Conservation (phyloP, 257 asterid species). For the Coffea eugenioides region DNA sequence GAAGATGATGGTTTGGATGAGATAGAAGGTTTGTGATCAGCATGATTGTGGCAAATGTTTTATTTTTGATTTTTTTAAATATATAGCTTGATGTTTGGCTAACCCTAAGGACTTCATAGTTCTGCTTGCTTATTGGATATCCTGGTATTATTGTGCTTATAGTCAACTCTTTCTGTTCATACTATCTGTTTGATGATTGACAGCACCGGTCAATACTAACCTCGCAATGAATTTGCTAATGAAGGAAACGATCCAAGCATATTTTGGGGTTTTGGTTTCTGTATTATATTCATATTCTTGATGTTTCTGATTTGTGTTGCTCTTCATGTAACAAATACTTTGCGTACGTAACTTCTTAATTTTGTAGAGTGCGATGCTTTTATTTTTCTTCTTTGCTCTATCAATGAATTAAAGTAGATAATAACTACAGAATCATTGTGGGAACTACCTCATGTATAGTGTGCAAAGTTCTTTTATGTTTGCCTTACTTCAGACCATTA, state of each 20-base stretch:
- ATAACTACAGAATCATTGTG: not conserved
- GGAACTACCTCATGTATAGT: not conserved
- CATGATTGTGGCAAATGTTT: not conserved
- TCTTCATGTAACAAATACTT: not conserved
- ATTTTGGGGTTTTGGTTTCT: not conserved
- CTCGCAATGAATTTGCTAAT: not conserved
- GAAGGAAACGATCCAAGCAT: not conserved
- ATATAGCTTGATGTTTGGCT: not conserved
- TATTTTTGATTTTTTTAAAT: too few species aligned
- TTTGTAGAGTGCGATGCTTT: not conserved
- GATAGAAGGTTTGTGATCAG: constrained; percentile 72
- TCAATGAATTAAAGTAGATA: not conserved
- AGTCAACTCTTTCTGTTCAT: not conserved
- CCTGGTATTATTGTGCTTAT: not conserved
- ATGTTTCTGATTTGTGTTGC: not conserved
- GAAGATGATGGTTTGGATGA: constrained; percentile 54
- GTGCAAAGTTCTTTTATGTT: not conserved
- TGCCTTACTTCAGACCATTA: not conserved
- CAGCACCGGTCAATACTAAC: too few species aligned
- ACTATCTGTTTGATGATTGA: not conserved
- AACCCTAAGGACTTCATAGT: not conserved
- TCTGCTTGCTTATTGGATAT: not conserved
- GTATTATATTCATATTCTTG: not conserved
- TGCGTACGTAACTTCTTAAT: not conserved
- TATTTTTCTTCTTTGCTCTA: not conserved